Conservation (phyloP, 1,139 yeast species). For the Saccharomyces pastorianus region DNA sequence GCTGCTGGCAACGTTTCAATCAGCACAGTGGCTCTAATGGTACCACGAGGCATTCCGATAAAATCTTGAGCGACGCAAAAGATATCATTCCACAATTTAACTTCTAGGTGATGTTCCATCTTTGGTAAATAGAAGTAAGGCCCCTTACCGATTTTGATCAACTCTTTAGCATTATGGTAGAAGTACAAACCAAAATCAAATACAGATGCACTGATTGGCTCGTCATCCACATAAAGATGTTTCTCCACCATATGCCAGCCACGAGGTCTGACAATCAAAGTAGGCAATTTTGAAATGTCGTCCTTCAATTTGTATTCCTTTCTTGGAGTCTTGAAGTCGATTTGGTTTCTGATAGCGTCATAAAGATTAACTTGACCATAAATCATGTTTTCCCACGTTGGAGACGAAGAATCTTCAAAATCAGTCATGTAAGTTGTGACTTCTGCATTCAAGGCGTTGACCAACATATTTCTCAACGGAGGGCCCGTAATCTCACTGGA, state of each 20-base stretch:
- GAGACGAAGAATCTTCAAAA: slow-evolving; percentile 87
- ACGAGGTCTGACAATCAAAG: slow-evolving; percentile 72
- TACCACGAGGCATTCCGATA: slow-evolving; percentile 53
- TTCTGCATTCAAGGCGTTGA: slow-evolving; percentile 78
- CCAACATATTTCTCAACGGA: slow-evolving; percentile 79
- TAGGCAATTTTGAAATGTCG: slow-evolving; percentile 49
- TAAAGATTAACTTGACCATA: slow-evolving; percentile 83
- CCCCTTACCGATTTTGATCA: slow-evolving; percentile 52
- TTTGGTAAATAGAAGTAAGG: slow-evolving; percentile 69
- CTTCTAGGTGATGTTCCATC: slow-evolving; percentile 69
- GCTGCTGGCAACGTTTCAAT: slow-evolving; percentile 64
- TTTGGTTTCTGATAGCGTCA: slow-evolving; percentile 68
- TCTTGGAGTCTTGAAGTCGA: slow-evolving; percentile 43
- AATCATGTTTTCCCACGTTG: slow-evolving; percentile 83
- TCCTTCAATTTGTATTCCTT: slow-evolving; percentile 42
- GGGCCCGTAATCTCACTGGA: slow-evolving; percentile 85
- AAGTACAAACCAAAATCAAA: slow-evolving; percentile 70
- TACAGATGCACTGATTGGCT: slow-evolving; percentile 64
- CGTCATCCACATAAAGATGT: slow-evolving; percentile 60
- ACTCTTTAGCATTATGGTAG: slow-evolving; percentile 53
- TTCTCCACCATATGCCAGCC: slow-evolving; percentile 75
- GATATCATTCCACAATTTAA: slow-evolving; percentile 63
- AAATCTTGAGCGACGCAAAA: slow-evolving; percentile 61
- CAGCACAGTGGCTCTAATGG: slow-evolving; percentile 60
- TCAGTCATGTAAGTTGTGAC: slow-evolving; percentile 92